Conservation (phyloP, 371 early-diverging fungal genomes). For the Rhizomucor miehei region DNA sequence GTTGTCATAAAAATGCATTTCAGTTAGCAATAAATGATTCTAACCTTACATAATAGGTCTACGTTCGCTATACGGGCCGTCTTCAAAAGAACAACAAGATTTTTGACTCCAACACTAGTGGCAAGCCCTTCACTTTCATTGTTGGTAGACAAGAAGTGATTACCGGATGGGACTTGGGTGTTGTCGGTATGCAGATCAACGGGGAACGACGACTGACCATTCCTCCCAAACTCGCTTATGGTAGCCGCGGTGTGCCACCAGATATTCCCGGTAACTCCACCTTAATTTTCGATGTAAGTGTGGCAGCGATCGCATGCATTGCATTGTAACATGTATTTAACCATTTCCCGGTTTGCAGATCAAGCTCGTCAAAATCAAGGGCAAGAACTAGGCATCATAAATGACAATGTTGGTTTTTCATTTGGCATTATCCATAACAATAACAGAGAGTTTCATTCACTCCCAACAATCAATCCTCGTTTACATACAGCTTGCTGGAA, state of each 20-base stretch:
- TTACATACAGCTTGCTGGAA: too few species aligned
- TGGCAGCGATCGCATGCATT: background rate
- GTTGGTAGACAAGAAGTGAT: conserved; percentile 93
- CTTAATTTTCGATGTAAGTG: conserved; percentile 75
- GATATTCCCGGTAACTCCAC: conserved; percentile 88
- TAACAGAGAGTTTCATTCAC: too few species aligned
- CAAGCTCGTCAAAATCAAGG: conserved; percentile 27
- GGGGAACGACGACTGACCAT: conserved; percentile 90
- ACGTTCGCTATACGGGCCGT: conserved; percentile 91
- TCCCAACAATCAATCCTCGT: too few species aligned
- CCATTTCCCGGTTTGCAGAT: conserved; percentile 4
- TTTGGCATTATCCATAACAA: too few species aligned
- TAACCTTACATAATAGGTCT: conserved; percentile 24
- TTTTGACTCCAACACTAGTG: conserved; percentile 90
- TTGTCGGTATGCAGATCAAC: conserved; percentile 89
- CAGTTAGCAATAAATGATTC: background rate
- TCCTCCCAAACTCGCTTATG: conserved; percentile 86
- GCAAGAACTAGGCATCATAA: conserved; percentile 3
- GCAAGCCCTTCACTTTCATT: conserved; percentile 87
- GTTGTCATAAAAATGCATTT: background rate
- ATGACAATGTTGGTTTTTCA: background rate
- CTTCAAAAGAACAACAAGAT: conserved; percentile 84
- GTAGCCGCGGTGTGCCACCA: conserved; percentile 81
- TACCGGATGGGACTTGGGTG: conserved; percentile 91
- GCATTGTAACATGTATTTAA: background rate